phyloP scores from a whole-genome alignment of 1,139 yeast genomes.

The Taiozyma onychis region DNA sequence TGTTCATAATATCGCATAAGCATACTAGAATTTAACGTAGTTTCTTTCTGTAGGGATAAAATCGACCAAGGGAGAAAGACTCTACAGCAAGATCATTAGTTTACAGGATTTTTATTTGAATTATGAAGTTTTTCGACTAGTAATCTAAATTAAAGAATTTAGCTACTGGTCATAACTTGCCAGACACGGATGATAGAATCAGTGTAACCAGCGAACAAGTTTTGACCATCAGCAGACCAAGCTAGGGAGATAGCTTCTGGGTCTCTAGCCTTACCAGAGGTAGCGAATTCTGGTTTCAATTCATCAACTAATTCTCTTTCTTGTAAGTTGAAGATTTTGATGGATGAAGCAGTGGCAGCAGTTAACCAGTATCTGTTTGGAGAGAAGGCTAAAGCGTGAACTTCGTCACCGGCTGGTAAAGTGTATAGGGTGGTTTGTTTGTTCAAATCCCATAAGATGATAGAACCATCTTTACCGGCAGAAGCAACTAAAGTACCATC shows the following conservation, averaged over 20 bases:
- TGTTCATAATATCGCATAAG: slow-evolving; percentile 1
- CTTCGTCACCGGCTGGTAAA: slow-evolving; percentile 93
- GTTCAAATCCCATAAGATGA: slow-evolving; percentile 98
- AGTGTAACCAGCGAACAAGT: slow-evolving; percentile 99
- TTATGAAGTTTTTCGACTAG: slow-evolving; percentile 8
- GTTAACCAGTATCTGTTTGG: slow-evolving; percentile 99
- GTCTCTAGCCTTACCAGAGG: slow-evolving; percentile 83
- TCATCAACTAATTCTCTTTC: slow-evolving; percentile 95
- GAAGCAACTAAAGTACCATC: slow-evolving; percentile 99
- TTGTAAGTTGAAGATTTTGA: slow-evolving; percentile 98
- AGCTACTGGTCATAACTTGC: slow-evolving; percentile 88
- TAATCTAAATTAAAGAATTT: slow-evolving; percentile 11
- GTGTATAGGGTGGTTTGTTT: slow-evolving; percentile 88
- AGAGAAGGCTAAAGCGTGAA: slow-evolving; percentile 98
- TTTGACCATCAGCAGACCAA: slow-evolving; percentile 99
- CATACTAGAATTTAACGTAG: not conserved
- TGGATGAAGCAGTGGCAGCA: slow-evolving; percentile 98
- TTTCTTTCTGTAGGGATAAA: too few species aligned
- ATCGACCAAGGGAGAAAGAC: too few species aligned
- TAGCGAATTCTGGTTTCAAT: slow-evolving; percentile 96
- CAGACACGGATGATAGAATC: slow-evolving; percentile 99
- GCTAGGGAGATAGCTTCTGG: slow-evolving; percentile 98
- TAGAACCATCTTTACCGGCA: slow-evolving; percentile 99
- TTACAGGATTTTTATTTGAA: slow-evolving; percentile 5
- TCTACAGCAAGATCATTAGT: slow-evolving; percentile 1